Percentiles rank a stretch among this genome's conserved stretches.
Conservation (phyloP, 106 monocot species). For the Iris macrosiphon region DNA sequence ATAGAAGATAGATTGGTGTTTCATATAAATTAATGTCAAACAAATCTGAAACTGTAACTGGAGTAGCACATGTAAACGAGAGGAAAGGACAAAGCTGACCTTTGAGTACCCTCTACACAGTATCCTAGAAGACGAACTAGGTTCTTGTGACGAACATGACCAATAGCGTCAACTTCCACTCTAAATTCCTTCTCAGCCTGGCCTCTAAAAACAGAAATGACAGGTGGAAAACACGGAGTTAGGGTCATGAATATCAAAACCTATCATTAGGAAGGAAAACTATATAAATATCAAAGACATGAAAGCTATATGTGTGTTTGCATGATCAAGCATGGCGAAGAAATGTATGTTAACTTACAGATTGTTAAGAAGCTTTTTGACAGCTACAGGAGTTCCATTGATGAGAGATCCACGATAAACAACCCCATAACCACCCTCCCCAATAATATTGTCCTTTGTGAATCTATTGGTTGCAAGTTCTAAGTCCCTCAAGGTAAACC, state of each 20-base stretch:
- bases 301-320: too few relatives aligned
- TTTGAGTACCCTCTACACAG: conserved; percentile 94
- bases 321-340: not conserved
- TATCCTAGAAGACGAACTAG: conserved; percentile 93
- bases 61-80: too few relatives aligned
- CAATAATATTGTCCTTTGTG: conserved; percentile 83
- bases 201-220: conserved; percentile 35
- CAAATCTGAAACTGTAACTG: too few relatives aligned
- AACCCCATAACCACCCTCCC: conserved; percentile 95
- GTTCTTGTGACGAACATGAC: conserved; percentile 97
- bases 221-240: not conserved
- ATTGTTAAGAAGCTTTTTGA: conserved; percentile 94
- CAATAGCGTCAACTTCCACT: conserved; percentile 97
- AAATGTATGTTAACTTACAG: conserved; percentile 35
- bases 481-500: conserved; percentile 94
- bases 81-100: conserved; percentile 25
- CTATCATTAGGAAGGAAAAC: not conserved
- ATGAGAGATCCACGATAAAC: conserved; percentile 74
- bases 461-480: conserved; percentile 79
- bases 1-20: too few relatives aligned
- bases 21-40: too few relatives aligned
- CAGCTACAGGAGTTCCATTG: conserved; percentile 77
- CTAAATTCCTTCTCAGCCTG: conserved; percentile 98
- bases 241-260: not conserved
- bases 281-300: not conserved